Base-by-base conservation (phyloP, 2,329 filamentous ascomycete genomes). In the Rhynchosporium graminicola region DNA sequence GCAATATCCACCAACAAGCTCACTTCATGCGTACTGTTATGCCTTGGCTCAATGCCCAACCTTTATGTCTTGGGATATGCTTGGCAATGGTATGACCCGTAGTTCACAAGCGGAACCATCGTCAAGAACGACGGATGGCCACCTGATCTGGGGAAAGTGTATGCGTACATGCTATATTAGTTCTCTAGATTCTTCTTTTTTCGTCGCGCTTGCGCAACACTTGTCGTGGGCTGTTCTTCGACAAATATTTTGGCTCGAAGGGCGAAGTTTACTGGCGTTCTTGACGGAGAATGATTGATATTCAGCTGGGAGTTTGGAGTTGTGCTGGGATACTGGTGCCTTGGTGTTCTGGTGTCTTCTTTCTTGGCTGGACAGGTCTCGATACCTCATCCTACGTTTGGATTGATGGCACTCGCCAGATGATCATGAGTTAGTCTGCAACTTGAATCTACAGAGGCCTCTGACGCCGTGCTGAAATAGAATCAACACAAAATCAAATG, bases 1-100 rank as follows among this genome's bases (percentile, higher is more conserved):
- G 58, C 10, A 60, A 15, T 8, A 31, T 36, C 13, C 28, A 45
- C 7, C 48, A 55, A 45, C 38, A 55, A 29, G 43, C 42, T 1
- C 2, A 2, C 1, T 60, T 60, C n/a, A 38, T 60, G 26, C 36
- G n/a, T 3, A 55, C n/a, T 2, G 47, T 45, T 2, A 54, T 60
- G 26, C 58, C 48, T 9, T 60, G 47, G 58, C 12, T 60, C 3
- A 40, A 60, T 26, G 36, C 47, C 3, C 38, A 60, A 20, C 38
- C 50, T 1, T 60, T 20, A 46, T 12, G 28, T 54, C 40, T 31
- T n/a, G 10, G 26, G 58, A 12, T 60, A 60, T 42, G 38, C 46
- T 26, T 60, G 48, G 58, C 29, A 43, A 13, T 54, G 48, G 58
- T 60, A 48, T n/a, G 33, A 51, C 28, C 31, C 57, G 13, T 40